Base-by-base conservation (phyloP, 1,284 basidiomycete species). In the Chalciporus sp. region DNA sequence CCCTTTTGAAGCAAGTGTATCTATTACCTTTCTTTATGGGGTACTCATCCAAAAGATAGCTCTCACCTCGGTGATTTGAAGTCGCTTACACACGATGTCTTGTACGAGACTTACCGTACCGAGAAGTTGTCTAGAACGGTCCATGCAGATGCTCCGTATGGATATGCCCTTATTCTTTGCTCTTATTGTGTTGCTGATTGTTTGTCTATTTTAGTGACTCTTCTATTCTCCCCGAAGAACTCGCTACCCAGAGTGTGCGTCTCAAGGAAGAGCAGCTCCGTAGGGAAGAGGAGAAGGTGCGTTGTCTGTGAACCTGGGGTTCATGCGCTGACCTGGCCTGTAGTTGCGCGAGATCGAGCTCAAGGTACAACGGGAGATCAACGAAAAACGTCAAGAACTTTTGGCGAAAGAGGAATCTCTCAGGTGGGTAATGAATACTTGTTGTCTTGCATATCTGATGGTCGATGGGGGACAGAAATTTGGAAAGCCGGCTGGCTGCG, bases 261-360 rank as follows among this genome's bases (percentile, higher is more conserved):
- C 86, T 98, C 76, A 98, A 98, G 80, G 96, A 99, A 78, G 96
- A 99, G 73, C 97, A 99, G 74, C 88, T 99, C 58, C 90, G 95
- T 65, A 82, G 93, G 59, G 97, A 99, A 74, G 95, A 97, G 78
- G 95, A 97, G 79, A 96, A 96, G 80, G 87, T 88, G 40, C 10
- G 72, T 57, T 26, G 44, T 33, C 28, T 40, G 23, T 17, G 11
- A 20, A 16, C 19, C 49, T 56, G 16, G 44, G 17, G 42, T 50
- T 39, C 47, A 58, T 44, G 10, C 42, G 42, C 39, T 62, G 54
- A 60, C 47, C 19, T 47, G 54, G 54, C 57, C 51, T 20, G 48
- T 70, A 94, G 88, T 81, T 99, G 60, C 92, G 96, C 64, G 97
- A 99, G 77, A 95, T 98, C 72, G 97, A 99, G 72, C 84, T 98